Base-by-base conservation (phyloP, 306 rosid genomes). In the Spatholobus suberectus region DNA sequence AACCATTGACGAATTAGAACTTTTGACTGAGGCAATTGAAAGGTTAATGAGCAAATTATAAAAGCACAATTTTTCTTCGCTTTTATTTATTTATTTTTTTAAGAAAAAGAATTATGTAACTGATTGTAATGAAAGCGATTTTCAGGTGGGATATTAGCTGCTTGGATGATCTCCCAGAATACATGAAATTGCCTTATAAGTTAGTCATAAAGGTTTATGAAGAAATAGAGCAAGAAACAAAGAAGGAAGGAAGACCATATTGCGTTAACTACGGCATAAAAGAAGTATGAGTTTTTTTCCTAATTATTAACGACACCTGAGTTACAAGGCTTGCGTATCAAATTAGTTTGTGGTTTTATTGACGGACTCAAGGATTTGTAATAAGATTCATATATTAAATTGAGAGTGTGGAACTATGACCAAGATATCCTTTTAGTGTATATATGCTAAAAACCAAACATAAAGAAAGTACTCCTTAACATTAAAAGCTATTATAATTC, bases 141-240 rank as follows among this genome's bases (percentile, higher is more conserved):
- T 67, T 78, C 66, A 67, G 76, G 76, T 78, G 82, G 82, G 82
- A 78, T 38, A 23, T 21, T 12, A 32, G 65, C 6, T 65, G 37
- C 66, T 47, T 66, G 49, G 66, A 65, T 17, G 52, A 14, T 34
- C 82, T 78, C 11, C 82, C 82, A 10, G 66, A 78, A 14, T 78
- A 14, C 51, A 78, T 78, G 66, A 78, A 49, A 47, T 6, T 78
- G 4, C 1, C 37, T 18, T 78, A 65, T 6, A 35, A 1, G 17
- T 5, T 46, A 4, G 23, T 77, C 24, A 6, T 77, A 5, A 35
- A 46, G 17, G 43, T 24, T 37, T 52, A 4, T 6, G 68, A 68
- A 6, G 76, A 79, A 37, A 40, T 57, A 26, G 84, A 76, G 24
- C 15, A 58, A 7, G 75, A 80, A 6, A 43, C 54, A 12, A 54